A percentile compares a stretch with the other conserved stretches of the same genome.
Evolutionary conservation across 306 rosid species (phyloP).

Genomic region (Vachellia collinsii): DNA sequence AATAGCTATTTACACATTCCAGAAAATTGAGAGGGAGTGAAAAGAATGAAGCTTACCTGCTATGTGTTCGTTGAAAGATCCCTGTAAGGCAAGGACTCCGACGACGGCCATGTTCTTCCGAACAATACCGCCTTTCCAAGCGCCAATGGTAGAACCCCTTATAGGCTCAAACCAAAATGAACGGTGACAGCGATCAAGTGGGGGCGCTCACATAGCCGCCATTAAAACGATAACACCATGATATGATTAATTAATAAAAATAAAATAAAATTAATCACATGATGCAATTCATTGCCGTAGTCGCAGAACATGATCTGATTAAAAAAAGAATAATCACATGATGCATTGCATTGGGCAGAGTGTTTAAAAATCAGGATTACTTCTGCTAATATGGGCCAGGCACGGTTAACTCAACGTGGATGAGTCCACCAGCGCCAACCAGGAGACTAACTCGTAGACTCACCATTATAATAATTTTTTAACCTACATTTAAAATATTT

Average conservation of each 20-base stretch:
- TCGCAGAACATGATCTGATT: too few species aligned
- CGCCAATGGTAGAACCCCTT: background rate
- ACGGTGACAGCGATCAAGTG: background rate
- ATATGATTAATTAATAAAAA: too few species aligned
- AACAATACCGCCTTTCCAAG: background rate
- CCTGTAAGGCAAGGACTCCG: constrained; percentile 96
- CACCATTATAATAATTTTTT: too few species aligned
- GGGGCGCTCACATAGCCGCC: background rate
- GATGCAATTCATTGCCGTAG: background rate
- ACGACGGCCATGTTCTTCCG: constrained; percentile 62
- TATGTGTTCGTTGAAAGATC: constrained; percentile 94
- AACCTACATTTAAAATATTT: too few species aligned
- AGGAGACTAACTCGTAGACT: too few species aligned
- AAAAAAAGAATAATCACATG: background rate
- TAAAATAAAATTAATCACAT: background rate
- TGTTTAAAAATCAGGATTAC: background rate
- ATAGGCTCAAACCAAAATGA: background rate
- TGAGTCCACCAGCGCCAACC: too few species aligned
- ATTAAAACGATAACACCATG: background rate
- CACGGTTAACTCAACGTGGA: too few species aligned
- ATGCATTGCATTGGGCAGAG: background rate
- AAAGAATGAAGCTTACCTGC: constrained; percentile 52
- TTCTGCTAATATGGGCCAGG: too few species aligned
- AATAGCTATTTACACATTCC: background rate
- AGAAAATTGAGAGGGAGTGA: background rate